phyloP scores from a whole-genome alignment of 345 rosid species.

The Arabis hirsuta region DNA sequence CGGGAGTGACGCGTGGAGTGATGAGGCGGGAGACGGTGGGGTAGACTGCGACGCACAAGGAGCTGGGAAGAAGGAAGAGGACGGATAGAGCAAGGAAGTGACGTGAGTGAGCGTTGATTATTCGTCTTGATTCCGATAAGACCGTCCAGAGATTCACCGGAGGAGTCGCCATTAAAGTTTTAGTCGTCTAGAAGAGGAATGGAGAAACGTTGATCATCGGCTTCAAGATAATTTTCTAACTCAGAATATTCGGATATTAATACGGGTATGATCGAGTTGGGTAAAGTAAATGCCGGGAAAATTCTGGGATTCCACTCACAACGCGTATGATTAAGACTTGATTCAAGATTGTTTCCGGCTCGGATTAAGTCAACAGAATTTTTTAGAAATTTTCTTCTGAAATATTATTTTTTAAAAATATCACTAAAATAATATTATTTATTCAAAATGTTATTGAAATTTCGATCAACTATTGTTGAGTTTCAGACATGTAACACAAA shows the following conservation, averaged over 20 bases:
- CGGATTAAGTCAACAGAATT: no score
- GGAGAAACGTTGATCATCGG: no score
- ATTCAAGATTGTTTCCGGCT: no score
- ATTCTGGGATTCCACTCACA: no score
- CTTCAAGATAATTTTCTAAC: background rate
- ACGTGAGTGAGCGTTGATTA: constrained; percentile 77
- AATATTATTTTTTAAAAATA: no score
- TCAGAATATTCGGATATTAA: no score
- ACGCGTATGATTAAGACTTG: no score
- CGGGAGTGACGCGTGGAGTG: constrained; percentile 16
- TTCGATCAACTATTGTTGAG: no score
- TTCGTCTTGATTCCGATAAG: constrained; percentile 62
- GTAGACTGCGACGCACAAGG: constrained; percentile 59
- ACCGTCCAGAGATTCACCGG: constrained; percentile 46
- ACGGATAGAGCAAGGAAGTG: constrained; percentile 91
- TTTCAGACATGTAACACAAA: no score
- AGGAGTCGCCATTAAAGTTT: constrained; percentile 36
- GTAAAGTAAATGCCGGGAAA: background rate
- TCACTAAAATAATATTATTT: no score
- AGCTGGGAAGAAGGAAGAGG: constrained; percentile 73
- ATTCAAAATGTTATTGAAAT: no score
- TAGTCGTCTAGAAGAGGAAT: background rate
- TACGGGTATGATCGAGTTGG: background rate
- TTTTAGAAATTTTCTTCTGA: no score
- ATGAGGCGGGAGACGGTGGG: constrained; percentile 57